phyloP scores from a whole-genome alignment of 257 asterid genomes.

The Apocynum venetum region DNA sequence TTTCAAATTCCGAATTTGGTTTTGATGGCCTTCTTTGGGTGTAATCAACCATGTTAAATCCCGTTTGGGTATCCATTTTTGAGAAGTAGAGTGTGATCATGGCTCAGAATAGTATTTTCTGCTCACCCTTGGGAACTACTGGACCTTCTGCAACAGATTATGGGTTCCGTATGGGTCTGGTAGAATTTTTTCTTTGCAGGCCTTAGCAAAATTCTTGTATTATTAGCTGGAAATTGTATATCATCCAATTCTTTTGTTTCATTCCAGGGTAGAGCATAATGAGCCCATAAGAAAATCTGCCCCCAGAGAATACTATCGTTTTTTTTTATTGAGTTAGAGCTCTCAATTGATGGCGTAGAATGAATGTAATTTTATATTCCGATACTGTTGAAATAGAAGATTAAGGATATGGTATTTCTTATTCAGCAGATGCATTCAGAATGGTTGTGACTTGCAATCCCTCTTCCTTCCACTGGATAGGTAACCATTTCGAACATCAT shows the following conservation, averaged over 20 bases:
- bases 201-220: background rate
- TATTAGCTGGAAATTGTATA: slow-evolving; percentile 7
- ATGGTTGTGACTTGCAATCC: background rate
- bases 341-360: background rate
- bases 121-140: background rate
- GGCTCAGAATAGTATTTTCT: background rate
- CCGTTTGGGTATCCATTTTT: slow-evolving; percentile 1
- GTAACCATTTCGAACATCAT: no score
- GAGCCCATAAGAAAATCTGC: background rate
- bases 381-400: background rate
- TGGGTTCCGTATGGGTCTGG: background rate
- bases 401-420: background rate
- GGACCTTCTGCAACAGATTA: background rate
- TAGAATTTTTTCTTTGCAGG: background rate
- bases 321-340: background rate
- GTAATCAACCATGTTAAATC: slow-evolving; percentile 22
- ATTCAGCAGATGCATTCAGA: background rate
- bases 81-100: background rate
- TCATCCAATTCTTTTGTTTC: background rate
- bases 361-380: background rate
- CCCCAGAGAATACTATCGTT: background rate
- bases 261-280: background rate
- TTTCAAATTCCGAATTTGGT: slow-evolving; percentile 61
- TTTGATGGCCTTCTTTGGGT: slow-evolving; percentile 76
- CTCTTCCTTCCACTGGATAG: background rate